Evolutionary conservation across 441 rosid genomes (phyloP), one percentile per base, ranked within the genome.

Genomic region (Erysimum cheiri): DNA sequence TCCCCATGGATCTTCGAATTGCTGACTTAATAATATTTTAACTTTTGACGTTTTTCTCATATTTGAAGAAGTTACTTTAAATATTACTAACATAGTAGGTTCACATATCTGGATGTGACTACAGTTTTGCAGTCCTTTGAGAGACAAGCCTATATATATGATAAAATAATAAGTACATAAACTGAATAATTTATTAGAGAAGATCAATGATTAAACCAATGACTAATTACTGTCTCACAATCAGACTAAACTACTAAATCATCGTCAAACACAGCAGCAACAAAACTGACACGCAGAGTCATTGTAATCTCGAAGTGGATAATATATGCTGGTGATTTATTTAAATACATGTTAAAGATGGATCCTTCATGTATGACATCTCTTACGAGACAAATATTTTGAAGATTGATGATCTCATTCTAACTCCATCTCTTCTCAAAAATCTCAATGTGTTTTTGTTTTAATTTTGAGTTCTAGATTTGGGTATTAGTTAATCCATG

Each of bases 41-140:
- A 22, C 24, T 22, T 22, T 52, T 8, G 4, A 48, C 39, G 19
- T 65, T 60, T 61, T 60, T 44, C 58, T 44, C 64, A 36, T 19
- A 53, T 43, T 43, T 35, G 52, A 15, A 53, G 66, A 61, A n/a
- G 52, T 68, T 53, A 67, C 57, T 67, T 67, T 74, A 33, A 67
- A 15, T 60, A 61, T 53, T 74, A 67, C 52, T 60, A 46, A 67
- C 78, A 74, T 74, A 59, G 64, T 60, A 68, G 59, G 31, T 52
- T 41, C 58, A 61, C 40, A 61, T 15, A 66, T 67, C 53, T 67
- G 59, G 73, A 68, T 68, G 69, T 67, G 78, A 67, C 78, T 67
- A 74, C 44, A 67, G 56, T 61, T 67, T 67, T 60, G 69, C 58
- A 61, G 73, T 67, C 43, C 24, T 54, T 68, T 37, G 64, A 36